Base-by-base conservation (phyloP, 2,329 filamentous ascomycete genomes). In the Colletotrichum sp. region DNA sequence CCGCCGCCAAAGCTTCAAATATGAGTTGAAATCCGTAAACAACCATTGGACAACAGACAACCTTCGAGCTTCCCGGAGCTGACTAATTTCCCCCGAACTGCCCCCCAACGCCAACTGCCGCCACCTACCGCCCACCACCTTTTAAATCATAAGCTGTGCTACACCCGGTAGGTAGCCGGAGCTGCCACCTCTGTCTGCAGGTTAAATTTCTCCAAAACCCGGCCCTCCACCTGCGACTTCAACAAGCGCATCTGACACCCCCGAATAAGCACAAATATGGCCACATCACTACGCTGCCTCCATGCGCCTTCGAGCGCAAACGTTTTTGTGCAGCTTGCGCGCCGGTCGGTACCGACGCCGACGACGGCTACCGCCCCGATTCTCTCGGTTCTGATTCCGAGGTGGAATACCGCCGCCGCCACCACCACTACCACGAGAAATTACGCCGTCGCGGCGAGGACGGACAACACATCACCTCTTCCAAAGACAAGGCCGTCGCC, bases 311-410 rank as follows among this genome's bases (percentile, higher is more conserved):
- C 84, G 8, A 79, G 83, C 15, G 85, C 83, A 6, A 80, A 78
- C 47, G 81, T 82, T 5, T 87, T 87, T 75, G 74, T 87, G 34
- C 84, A 85, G 69, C 80, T 87, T 18, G 84, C 82, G 36, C 82
- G 78, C 69, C 81, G 83, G 58, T 82, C 79, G 66, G 75, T 78
- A 21, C 65, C 73, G 70, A 65, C 76, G 55, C 73, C 79, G n/a
- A 77, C 79, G 57, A 69, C 72, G 12, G 31, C 63, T 18, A 69
- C 31, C 62, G 74, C 76, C 33, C 78, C 82, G 21, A 80, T 86
- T 59, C 82, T 86, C 68, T 84, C 86, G 59, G 68, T 83, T 21
- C 77, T 83, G n/a, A 75, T 81, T 15, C 82, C 81, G 16, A 66
- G 72, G 54, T 68, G 54, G 64, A 71, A 69, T 33, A 64, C 72